Percentiles rank a stretch among this genome's conserved stretches.
Evolutionary conservation across 768 basidiomycete species (phyloP).

Genomic region (Neoboletus brunneissimus): DNA sequence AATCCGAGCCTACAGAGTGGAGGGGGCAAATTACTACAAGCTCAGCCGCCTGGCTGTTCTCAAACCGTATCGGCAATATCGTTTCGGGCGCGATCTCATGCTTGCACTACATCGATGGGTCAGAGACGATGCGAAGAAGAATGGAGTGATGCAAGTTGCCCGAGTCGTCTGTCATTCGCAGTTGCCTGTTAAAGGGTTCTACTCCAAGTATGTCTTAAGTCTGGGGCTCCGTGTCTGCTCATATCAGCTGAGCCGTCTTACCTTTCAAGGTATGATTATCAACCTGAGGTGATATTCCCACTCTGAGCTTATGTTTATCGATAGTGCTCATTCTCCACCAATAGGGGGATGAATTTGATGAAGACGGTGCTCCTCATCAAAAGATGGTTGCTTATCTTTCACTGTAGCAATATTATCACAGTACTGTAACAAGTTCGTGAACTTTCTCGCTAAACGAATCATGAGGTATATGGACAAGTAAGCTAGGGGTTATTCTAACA

Average conservation of each 20-base stretch:
- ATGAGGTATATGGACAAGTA: constrained; percentile 34
- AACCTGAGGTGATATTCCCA: constrained; percentile 50
- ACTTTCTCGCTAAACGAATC: constrained; percentile 15
- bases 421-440: constrained; percentile 25
- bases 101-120: constrained; percentile 60
- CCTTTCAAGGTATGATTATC: constrained; percentile 62
- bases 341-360: constrained; percentile 73
- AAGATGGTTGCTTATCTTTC: constrained; percentile 67
- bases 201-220: constrained; percentile 58
- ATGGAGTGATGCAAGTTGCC: constrained; percentile 27
- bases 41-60: constrained; percentile 70
- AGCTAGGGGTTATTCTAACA: constrained; percentile 35
- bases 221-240: constrained; percentile 5
- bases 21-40: constrained; percentile 55
- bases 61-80: constrained; percentile 58
- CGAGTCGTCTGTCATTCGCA: constrained; percentile 68
- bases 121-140: constrained; percentile 35
- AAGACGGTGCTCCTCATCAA: constrained; percentile 84
- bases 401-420: constrained; percentile 32
- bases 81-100: constrained; percentile 68
- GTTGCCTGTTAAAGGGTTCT: constrained; percentile 65
- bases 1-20: constrained; percentile 48
- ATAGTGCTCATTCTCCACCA: constrained; percentile 24
- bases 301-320: constrained; percentile 14
- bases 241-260: constrained; percentile 11